These are phyloP conservation scores for Blastobotrys robertii DNA, from an alignment of 805 yeast species.

Conservation along the genomic window DNA sequence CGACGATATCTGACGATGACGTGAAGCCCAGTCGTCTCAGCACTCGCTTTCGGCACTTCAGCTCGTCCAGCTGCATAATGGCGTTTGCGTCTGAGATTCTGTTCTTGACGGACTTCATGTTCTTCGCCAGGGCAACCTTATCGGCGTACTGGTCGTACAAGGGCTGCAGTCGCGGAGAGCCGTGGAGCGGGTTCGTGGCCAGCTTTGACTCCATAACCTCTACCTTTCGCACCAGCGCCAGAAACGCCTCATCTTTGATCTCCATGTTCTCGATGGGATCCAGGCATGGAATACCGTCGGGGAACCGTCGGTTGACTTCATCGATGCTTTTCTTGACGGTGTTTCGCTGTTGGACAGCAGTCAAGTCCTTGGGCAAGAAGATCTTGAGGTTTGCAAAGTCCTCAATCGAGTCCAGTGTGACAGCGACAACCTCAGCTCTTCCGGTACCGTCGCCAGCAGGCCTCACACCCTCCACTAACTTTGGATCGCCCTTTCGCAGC, in stretches of 20 bases:
- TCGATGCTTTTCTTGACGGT: constrained; percentile 57
- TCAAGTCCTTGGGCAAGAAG: constrained; percentile 66
- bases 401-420: constrained; percentile 68
- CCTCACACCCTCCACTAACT: constrained; percentile 79
- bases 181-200: constrained; percentile 52
- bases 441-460: constrained; percentile 59
- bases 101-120: constrained; percentile 49
- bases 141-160: constrained; percentile 54
- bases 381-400: constrained; percentile 73
- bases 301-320: constrained; percentile 75
- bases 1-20: constrained; percentile 82
- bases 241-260: constrained; percentile 71
- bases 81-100: constrained; percentile 79
- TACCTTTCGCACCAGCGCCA: constrained; percentile 59
- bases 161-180: constrained; percentile 41
- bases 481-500: constrained; percentile 67
- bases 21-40: constrained; percentile 86
- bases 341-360: constrained; percentile 34
- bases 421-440: constrained; percentile 70
- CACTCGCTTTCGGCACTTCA: constrained; percentile 87
- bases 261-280: constrained; percentile 93
- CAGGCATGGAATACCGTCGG: constrained; percentile 83
- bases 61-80: constrained; percentile 86
- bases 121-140: constrained; percentile 51
- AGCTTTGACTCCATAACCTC: constrained; percentile 74